Evolutionary conservation across 148 eudicot genomes (phyloP).

Genomic region (Chenopodium suecicum): DNA sequence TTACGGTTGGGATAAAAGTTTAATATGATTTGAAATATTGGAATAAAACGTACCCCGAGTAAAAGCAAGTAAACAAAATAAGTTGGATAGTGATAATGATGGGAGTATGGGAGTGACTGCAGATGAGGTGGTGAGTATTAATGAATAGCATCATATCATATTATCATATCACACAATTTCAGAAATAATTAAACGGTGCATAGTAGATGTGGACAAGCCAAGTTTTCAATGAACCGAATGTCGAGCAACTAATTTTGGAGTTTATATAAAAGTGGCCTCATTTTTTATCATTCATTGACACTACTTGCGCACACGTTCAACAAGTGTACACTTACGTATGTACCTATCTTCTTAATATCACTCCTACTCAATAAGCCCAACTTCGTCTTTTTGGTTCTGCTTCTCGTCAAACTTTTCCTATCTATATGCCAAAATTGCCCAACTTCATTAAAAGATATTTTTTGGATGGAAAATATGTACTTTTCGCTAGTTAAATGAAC

Average conservation of each 20-base stretch:
- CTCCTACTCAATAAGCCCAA: background rate
- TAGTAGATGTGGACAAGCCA: background rate
- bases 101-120: background rate
- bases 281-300: background rate
- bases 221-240: background rate
- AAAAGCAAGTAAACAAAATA: background rate
- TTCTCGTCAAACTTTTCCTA: no score
- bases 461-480: no score
- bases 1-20: no score
- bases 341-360: background rate
- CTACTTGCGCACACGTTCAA: background rate
- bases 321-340: background rate
- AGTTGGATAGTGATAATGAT: background rate
- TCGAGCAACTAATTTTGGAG: background rate
- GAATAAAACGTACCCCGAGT: no score
- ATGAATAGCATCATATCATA: background rate
- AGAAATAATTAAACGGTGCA: background rate
- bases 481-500: no score
- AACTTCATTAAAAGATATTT: no score
- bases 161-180: background rate
- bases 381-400: background rate
- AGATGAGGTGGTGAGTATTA: background rate
- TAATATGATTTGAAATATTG: no score
- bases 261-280: background rate
- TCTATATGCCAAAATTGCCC: no score